Evolutionary conservation across 306 rosid species (phyloP).

Genomic region (Alnus glutinosa): DNA sequence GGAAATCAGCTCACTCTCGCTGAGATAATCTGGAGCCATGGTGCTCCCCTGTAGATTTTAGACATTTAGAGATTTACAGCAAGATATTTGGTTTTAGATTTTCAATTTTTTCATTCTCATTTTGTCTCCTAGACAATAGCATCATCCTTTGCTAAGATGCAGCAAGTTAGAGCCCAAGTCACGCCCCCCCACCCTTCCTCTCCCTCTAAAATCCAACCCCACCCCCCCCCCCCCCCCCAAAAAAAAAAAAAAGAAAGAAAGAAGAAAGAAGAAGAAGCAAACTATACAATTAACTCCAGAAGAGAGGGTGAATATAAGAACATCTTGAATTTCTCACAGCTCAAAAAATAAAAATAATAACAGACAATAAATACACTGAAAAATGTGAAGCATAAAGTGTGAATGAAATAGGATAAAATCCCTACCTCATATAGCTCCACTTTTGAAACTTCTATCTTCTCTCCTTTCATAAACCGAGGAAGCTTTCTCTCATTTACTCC

Average conservation of each 20-base stretch:
- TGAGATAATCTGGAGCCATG: conserved; percentile 82
- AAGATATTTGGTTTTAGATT: not conserved
- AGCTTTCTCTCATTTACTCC: conserved; percentile 79
- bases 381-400: not conserved
- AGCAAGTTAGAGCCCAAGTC: conserved; percentile 20
- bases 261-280: not conserved
- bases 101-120: not conserved
- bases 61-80: conserved; percentile 21
- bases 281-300: not conserved
- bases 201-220: not conserved
- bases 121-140: not conserved
- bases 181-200: conserved; percentile 10
- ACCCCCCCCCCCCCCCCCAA: not conserved
- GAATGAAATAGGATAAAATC: conserved; percentile 3
- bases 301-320: conserved; percentile 1
- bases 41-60: conserved; percentile 73
- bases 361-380: not conserved
- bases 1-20: conserved; percentile 93
- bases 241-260: not conserved
- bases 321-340: not conserved
- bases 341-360: not conserved
- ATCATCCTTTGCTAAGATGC: conserved; percentile 1
- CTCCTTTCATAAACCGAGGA: conserved; percentile 78
- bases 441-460: conserved; percentile 66
- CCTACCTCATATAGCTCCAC: conserved; percentile 88